These are phyloP conservation scores for Medicago ruthenica DNA, from an alignment of 306 rosid species.

Conservation along the genomic window DNA sequence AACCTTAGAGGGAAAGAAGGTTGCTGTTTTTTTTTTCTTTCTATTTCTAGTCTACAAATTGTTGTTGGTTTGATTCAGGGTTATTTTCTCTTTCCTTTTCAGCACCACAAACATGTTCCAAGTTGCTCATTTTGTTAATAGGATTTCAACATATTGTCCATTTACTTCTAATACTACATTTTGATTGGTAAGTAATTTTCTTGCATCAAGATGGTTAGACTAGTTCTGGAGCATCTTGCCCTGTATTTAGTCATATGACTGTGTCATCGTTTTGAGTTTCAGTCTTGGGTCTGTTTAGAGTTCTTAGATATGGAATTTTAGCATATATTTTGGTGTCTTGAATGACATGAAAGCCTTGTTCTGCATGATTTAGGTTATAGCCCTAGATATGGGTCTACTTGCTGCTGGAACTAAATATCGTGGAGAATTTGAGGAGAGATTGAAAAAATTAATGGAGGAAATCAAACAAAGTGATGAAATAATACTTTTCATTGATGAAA, in stretches of 20 bases:
- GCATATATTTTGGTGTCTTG: neutral
- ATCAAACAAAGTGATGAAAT: conserved; percentile 94
- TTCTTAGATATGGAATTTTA: conserved; percentile 16
- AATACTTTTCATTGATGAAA: conserved; percentile 90
- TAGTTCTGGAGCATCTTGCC: too few relatives aligned
- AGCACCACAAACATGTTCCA: conserved; percentile 16
- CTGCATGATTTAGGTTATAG: conserved; percentile 71
- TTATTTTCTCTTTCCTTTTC: conserved; percentile 12
- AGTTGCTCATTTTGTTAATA: neutral
- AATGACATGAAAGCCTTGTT: conserved; percentile 34
- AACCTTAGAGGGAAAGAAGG: conserved; percentile 97
- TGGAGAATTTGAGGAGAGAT: conserved; percentile 98
- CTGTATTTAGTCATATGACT: too few relatives aligned
- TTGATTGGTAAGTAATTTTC: too few relatives aligned
- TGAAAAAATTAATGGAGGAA: conserved; percentile 97
- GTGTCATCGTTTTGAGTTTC: too few relatives aligned
- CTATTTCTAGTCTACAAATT: neutral
- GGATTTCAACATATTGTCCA: too few relatives aligned
- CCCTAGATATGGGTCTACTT: conserved; percentile 97
- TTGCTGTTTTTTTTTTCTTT: conserved; percentile 27
- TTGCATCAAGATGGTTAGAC: too few relatives aligned
- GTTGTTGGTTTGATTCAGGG: conserved; percentile 20
- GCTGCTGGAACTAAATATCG: conserved; percentile 99
- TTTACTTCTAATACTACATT: neutral
- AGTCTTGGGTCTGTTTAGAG: neutral